Evolutionary conservation across 2,329 filamentous ascomycete species (phyloP).

Genomic region (Alternaria sp.): DNA sequence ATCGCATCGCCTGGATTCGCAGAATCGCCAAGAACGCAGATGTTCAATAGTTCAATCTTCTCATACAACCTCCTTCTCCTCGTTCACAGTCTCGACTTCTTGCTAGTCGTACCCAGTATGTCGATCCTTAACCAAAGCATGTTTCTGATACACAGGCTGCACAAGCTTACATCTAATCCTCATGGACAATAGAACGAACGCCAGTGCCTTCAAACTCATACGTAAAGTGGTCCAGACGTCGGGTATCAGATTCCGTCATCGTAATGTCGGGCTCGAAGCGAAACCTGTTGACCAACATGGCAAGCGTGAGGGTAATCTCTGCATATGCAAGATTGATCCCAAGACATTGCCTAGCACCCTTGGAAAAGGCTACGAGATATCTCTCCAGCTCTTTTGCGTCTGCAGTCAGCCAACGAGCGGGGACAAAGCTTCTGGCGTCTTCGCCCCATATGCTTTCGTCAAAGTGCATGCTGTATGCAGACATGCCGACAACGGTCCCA

Average conservation of each 20-base stretch:
- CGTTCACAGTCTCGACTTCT: too few relatives aligned
- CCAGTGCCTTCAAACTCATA: background rate
- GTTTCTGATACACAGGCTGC: fast-evolving
- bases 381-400: background rate
- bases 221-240: background rate
- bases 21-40: too few relatives aligned
- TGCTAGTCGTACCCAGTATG: too few relatives aligned
- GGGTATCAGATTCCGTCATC: background rate
- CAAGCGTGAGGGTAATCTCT: background rate
- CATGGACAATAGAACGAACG: background rate
- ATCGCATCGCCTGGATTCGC: too few relatives aligned
- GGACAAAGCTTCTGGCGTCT: background rate
- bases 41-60: too few relatives aligned
- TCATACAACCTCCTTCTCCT: too few relatives aligned
- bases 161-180: background rate
- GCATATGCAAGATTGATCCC: background rate
- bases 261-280: background rate
- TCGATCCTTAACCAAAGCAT: too few relatives aligned
- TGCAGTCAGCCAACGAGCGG: background rate
- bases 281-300: background rate
- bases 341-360: background rate
- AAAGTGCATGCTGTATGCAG: background rate
- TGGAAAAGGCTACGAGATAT: background rate
- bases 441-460: background rate
- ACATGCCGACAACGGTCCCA: background rate